Base-by-base conservation (phyloP, 2,329 filamentous ascomycete genomes). In the Alternaria solani region DNA sequence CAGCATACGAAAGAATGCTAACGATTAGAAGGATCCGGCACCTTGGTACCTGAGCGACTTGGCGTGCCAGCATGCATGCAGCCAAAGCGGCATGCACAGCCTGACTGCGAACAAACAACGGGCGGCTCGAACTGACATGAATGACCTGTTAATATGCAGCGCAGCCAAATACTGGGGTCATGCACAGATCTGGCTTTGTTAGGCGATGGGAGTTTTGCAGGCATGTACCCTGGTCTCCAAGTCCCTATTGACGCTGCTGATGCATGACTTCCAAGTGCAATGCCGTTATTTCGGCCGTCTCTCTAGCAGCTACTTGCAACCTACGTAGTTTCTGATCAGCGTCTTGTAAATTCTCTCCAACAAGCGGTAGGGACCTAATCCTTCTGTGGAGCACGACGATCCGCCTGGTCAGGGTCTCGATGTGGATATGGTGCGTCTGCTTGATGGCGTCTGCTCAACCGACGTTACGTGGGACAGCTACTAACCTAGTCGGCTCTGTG, bases 31-130 rank as follows among this genome's bases (percentile, higher is more conserved):
- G 44, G 52, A 42, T 52, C 66, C 67, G 67, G 55, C 26, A 23
- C 8, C 43, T 51, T 62, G 69, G 67, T 69, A 65, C 61, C 55
- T 69, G 54, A 57, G 39, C 51, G 63, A 61, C 64, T 25, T 64
- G 57, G 28, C 51, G 44, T 56, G 56, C 46, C 18, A 30, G 55
- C 48, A 62, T 59, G 60, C 58, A n/a, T 57, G 62, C 57, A 57
- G 49, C 56, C 43, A 46, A 55, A 53, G 52, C 46, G 55, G 48
- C 56, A 14, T 58, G 62, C 59, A 60, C 54, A 62, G 62, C 58
- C 60, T 57, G 41, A 51, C 42, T 55, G 51, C 51, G 53, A 59
- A 44, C 28, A 47, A 66, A 66, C 63, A 69, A 70, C 61, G 64
- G 59, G 52, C 57, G 58, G 65, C 59, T 54, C 55, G 44, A 49